phyloP scores from a whole-genome alignment of 768 basidiomycete species.

The Rhodotorula taiwanensis region DNA sequence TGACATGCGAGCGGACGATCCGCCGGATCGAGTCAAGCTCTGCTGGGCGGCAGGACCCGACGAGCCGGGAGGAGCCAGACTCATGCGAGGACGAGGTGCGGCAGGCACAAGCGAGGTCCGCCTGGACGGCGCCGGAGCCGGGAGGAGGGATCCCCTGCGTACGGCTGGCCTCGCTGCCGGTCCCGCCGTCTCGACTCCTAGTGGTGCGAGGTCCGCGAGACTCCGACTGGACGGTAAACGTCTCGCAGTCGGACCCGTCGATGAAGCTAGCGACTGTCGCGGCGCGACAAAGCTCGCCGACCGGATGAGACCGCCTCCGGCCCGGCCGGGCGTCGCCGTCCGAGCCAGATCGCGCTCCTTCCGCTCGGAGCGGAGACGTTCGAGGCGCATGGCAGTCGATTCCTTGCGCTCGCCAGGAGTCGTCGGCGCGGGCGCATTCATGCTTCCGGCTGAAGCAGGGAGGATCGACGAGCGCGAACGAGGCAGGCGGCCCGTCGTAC shows the following conservation, averaged over 20 bases:
- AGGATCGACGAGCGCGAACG: background rate
- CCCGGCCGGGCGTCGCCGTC: background rate
- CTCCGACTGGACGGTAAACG: background rate
- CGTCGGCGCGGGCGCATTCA: background rate
- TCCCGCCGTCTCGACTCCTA: background rate
- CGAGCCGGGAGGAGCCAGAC: background rate
- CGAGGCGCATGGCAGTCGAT: conserved; percentile 14
- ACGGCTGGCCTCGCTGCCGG: too few species aligned
- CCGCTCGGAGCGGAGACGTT: conserved; percentile 7
- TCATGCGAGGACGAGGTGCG: background rate
- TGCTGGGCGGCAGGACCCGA: background rate
- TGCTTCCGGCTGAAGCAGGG: background rate
- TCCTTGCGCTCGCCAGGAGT: conserved; percentile 30
- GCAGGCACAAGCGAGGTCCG: background rate
- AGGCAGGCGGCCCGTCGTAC: background rate
- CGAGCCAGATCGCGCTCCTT: conserved; percentile 6
- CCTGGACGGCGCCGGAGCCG: background rate
- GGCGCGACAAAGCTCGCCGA: background rate
- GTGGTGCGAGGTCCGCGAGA: background rate
- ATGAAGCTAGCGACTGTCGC: background rate
- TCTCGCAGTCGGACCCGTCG: background rate
- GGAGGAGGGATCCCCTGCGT: background rate
- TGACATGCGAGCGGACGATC: too few species aligned
- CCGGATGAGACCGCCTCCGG: background rate
- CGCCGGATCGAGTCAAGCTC: too few species aligned